Conservation (phyloP, 2,329 filamentous ascomycete genomes). For the Neoscytalidium dimidiatum region DNA sequence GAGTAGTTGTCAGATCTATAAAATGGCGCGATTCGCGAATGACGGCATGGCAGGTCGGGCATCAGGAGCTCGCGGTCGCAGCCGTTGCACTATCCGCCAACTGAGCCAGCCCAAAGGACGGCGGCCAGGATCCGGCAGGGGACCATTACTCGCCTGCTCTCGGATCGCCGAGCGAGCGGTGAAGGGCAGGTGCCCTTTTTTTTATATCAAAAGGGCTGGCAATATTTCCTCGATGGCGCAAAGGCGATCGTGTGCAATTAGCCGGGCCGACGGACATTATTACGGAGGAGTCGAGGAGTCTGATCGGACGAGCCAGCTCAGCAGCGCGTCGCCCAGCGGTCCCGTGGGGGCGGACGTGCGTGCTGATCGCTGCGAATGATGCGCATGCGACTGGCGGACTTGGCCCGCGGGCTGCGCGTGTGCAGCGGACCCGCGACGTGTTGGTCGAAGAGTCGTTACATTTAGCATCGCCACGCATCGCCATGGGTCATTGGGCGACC, state of each 20-base stretch:
- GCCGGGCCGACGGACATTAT: constrained; percentile 3
- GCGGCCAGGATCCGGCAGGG: background rate
- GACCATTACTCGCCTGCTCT: constrained; percentile 5
- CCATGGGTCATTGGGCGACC: constrained; percentile 20
- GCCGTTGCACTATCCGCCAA: constrained; percentile 3
- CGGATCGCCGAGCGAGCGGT: constrained; percentile 17
- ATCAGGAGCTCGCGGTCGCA: constrained; percentile 3
- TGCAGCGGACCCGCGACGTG: constrained; percentile 17
- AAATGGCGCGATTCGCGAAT: constrained; percentile 15
- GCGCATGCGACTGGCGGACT: constrained; percentile 17
- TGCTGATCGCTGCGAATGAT: constrained; percentile 19
- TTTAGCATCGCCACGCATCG: constrained; percentile 18
- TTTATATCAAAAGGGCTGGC: constrained; percentile 16
- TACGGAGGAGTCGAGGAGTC: background rate
- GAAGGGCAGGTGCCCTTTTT: constrained; percentile 7
- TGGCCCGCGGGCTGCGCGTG: constrained; percentile 9
- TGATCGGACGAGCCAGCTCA: background rate
- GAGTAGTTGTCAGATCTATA: constrained; percentile 3
- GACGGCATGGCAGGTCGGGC: constrained; percentile 17
- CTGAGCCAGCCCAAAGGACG: background rate
- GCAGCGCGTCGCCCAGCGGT: constrained; percentile 6
- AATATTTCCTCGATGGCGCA: constrained; percentile 17
- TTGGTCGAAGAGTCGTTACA: constrained; percentile 20
- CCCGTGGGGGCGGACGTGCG: constrained; percentile 14
- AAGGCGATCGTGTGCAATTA: constrained; percentile 14